phyloP scores from a whole-genome alignment of 2,329 filamentous ascomycete species.

The Neoscytalidium dimidiatum region DNA sequence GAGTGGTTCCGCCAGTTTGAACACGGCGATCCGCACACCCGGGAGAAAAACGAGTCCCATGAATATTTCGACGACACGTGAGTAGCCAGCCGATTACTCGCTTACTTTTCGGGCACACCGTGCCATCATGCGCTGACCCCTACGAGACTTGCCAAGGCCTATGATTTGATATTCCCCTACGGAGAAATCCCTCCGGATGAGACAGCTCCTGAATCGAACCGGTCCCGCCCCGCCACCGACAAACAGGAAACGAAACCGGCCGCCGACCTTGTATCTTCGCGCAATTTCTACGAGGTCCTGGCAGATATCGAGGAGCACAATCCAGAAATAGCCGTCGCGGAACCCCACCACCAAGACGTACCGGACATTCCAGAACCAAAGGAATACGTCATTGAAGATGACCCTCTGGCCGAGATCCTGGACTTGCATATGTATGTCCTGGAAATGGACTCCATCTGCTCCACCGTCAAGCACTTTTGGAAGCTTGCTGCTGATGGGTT shows the following conservation, averaged over 20 bases:
- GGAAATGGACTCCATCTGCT: slow-evolving; percentile 16
- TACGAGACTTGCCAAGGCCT: background rate
- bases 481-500: background rate
- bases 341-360: background rate
- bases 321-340: background rate
- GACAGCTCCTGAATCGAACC: background rate
- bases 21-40: background rate
- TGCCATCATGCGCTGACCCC: background rate
- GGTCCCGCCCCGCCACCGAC: background rate
- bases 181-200: background rate
- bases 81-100: too few relatives aligned
- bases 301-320: background rate
- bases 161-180: slow-evolving; percentile 1
- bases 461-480: slow-evolving; percentile 13
- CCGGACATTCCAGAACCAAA: background rate
- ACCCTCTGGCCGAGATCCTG: slow-evolving; percentile 13
- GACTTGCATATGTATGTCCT: slow-evolving; percentile 15
- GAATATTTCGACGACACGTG: slow-evolving; percentile 3
- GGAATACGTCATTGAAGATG: slow-evolving; percentile 17
- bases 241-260: background rate
- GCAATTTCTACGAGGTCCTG: slow-evolving; percentile 3
- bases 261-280: background rate
- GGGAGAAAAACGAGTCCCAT: background rate
- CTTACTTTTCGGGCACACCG: background rate
- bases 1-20: slow-evolving; percentile 3